phyloP scores from a whole-genome alignment of 208 protist species.

The Naegleria lovaniensis region DNA sequence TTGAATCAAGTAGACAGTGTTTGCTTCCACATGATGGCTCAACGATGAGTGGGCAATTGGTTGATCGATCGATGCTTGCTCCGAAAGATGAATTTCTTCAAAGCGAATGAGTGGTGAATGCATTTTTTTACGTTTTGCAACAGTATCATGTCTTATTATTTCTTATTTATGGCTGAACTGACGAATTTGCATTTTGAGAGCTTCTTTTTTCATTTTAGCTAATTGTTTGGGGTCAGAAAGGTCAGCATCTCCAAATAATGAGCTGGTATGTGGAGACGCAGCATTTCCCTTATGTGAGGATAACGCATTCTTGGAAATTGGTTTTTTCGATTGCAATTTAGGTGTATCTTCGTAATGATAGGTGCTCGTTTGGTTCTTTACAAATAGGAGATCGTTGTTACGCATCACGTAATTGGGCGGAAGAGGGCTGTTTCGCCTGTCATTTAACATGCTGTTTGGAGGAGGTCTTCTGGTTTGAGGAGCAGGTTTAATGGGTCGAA shows the following conservation, averaged over 20 bases:
- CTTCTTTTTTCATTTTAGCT: background rate
- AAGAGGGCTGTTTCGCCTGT: background rate
- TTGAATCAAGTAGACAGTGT: too few species aligned
- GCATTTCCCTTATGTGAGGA: background rate
- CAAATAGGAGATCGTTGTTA: background rate
- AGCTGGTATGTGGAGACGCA: background rate
- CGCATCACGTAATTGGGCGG: background rate
- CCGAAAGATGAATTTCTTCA: too few species aligned
- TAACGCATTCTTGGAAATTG: background rate
- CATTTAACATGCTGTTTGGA: background rate
- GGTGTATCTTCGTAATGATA: background rate
- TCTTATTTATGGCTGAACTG: background rate
- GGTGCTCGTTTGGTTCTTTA: background rate
- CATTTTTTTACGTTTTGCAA: too few species aligned
- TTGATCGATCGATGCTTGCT: too few species aligned
- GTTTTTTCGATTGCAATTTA: background rate
- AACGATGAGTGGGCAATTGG: too few species aligned
- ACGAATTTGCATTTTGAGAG: constrained; percentile 4
- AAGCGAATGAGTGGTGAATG: too few species aligned
- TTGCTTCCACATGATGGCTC: too few species aligned
- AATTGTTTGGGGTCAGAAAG: background rate
- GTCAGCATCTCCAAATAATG: background rate
- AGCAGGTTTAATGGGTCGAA: background rate
- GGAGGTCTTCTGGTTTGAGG: background rate
- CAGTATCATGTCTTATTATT: too few species aligned